Percentiles rank a stretch among this genome's conserved stretches.
Evolutionary conservation across 768 basidiomycete genomes (phyloP).

Genomic region (Butyriboletus loyo): DNA sequence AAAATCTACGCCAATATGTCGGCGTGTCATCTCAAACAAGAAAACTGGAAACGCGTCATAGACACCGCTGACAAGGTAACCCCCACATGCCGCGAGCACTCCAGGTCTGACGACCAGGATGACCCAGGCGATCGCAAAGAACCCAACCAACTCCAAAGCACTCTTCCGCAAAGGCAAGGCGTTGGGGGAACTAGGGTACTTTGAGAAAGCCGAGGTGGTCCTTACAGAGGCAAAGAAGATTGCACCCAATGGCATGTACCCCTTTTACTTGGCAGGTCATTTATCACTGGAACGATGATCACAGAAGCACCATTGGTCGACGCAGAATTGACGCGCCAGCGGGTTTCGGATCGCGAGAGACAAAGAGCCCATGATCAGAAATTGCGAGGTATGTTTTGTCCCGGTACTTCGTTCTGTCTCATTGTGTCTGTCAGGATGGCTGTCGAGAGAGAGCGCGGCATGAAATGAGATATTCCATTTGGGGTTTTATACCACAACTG

Average conservation of each 20-base stretch:
- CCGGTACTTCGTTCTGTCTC: background rate
- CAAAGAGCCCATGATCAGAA: conserved; percentile 66
- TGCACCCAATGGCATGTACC: conserved; percentile 51
- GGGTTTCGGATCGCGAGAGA: conserved; percentile 61
- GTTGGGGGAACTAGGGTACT: conserved; percentile 69
- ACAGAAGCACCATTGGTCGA: conserved; percentile 57
- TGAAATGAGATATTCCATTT: background rate
- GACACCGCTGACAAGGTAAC: conserved; percentile 80
- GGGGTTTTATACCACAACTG: background rate
- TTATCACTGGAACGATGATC: background rate
- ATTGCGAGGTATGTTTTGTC: conserved; percentile 55
- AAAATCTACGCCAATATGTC: conserved; percentile 86
- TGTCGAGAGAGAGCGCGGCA: conserved; percentile 29
- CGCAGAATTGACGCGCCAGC: conserved; percentile 62
- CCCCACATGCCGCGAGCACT: background rate
- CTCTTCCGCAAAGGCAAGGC: conserved; percentile 81
- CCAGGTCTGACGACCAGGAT: background rate
- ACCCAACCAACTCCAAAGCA: conserved; percentile 74
- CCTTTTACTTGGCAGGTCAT: background rate
- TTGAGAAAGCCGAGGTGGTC: conserved; percentile 66
- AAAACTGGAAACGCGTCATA: conserved; percentile 74
- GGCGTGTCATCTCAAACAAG: conserved; percentile 76
- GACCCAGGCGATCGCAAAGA: conserved; percentile 66
- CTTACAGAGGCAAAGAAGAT: conserved; percentile 64
- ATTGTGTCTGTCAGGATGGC: conserved; percentile 24